A percentile compares a stretch with the other conserved stretches of the same genome.
These are phyloP conservation scores for Trichoderma brevicompactum DNA, from an alignment of 2,329 filamentous ascomycete species.

Conservation along the genomic window DNA sequence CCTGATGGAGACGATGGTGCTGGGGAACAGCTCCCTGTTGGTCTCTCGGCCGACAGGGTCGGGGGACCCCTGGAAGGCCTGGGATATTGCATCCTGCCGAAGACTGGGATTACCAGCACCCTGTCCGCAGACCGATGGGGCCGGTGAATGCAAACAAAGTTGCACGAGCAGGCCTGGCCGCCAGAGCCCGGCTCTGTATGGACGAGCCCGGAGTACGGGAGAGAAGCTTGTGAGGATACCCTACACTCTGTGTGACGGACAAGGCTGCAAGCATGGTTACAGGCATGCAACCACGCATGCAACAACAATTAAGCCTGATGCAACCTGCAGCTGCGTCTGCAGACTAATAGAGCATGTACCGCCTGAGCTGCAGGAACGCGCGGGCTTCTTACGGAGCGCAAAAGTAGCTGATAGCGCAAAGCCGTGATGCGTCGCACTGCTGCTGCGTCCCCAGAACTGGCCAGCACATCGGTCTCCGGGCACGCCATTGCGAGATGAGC, in stretches of 20 bases:
- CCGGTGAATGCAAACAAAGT: slow-evolving; percentile 15
- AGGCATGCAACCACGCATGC: slow-evolving; percentile 2
- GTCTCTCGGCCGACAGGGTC: slow-evolving; percentile 15
- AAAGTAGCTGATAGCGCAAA: slow-evolving; percentile 2
- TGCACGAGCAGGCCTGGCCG: slow-evolving; percentile 7
- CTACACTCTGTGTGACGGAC: slow-evolving; percentile 8
- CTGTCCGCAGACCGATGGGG: slow-evolving; percentile 22
- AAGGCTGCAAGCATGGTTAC: slow-evolving; percentile 12
- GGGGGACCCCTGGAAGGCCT: slow-evolving; percentile 4
- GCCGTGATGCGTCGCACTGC: background rate
- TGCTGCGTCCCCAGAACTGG: background rate
- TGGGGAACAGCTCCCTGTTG: slow-evolving; percentile 28
- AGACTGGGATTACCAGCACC: slow-evolving; percentile 15
- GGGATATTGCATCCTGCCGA: slow-evolving; percentile 26
- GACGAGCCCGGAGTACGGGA: background rate
- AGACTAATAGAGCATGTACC: background rate
- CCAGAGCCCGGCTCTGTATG: slow-evolving; percentile 15
- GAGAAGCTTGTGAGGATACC: background rate
- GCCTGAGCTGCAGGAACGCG: slow-evolving; percentile 21
- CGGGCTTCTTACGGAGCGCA: background rate
- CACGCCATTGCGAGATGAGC: slow-evolving; percentile 25
- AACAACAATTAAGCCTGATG: slow-evolving; percentile 9
- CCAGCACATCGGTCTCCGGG: background rate
- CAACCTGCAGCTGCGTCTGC: slow-evolving; percentile 18
- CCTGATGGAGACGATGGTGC: slow-evolving; percentile 23